phyloP scores from a whole-genome alignment of 345 rosid species.

The Arabis hirsuta region DNA sequence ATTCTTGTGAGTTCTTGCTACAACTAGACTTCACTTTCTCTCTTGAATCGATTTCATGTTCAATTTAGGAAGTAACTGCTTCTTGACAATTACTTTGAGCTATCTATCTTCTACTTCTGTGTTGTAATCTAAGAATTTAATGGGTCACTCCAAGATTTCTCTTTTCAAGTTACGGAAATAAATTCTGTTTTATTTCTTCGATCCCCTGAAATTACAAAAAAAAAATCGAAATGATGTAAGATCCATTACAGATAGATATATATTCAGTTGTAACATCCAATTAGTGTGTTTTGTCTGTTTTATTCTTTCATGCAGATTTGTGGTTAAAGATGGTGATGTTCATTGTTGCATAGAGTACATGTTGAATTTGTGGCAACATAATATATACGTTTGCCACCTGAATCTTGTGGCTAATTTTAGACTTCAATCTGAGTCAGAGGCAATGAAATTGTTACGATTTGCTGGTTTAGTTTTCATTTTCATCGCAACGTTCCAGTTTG shows the following conservation, averaged over 20 bases:
- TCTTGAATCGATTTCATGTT: background rate
- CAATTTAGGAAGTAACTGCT: background rate
- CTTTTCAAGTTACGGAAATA: background rate
- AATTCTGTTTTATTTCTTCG: too few relatives aligned
- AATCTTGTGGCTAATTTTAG: constrained; percentile 1
- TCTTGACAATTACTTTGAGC: background rate
- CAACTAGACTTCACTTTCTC: background rate
- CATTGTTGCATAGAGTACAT: constrained; percentile 10
- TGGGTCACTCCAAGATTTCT: constrained; percentile 11
- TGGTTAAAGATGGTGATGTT: constrained; percentile 1
- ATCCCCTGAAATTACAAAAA: too few relatives aligned
- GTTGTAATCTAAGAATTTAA: background rate
- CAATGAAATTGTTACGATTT: constrained; percentile 59
- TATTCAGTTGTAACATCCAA: constrained; percentile 13
- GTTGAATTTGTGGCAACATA: constrained; percentile 26
- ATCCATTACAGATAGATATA: constrained; percentile 9
- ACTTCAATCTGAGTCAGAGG: constrained; percentile 44
- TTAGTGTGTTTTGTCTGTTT: constrained; percentile 15
- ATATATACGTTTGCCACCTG: constrained; percentile 5
- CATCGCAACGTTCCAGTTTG: constrained; percentile 53
- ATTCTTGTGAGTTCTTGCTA: background rate
- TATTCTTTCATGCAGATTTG: constrained; percentile 23
- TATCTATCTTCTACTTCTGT: background rate
- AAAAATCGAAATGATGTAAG: background rate
- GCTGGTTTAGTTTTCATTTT: constrained; percentile 48